These are phyloP conservation scores for Lunasporangiospora selenospora DNA, from an alignment of 192 early-diverging fungal genomes.

Conservation along the genomic window DNA sequence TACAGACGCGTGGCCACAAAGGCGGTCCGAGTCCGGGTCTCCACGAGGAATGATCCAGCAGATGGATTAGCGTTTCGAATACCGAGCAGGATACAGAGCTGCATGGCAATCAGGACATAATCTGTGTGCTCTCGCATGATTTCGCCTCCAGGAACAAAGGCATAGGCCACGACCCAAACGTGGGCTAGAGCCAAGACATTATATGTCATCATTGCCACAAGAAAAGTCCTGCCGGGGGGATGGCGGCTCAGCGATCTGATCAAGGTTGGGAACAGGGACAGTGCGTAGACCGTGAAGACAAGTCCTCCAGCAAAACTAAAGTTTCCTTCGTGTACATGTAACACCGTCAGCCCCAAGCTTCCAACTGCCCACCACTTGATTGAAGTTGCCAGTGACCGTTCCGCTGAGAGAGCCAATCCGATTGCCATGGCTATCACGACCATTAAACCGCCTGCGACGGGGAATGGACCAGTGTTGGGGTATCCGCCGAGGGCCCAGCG, in stretches of 20 bases:
- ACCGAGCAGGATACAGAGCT: constrained; percentile 63
- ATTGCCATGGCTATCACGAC: constrained; percentile 58
- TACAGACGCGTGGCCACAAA: constrained; percentile 40
- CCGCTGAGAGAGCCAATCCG: constrained; percentile 55
- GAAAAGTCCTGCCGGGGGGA: constrained; percentile 66
- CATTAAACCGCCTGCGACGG: constrained; percentile 69
- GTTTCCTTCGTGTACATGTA: constrained; percentile 63
- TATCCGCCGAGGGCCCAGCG: constrained; percentile 76
- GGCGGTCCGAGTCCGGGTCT: constrained; percentile 7
- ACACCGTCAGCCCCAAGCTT: constrained; percentile 49
- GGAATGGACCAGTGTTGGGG: constrained; percentile 68
- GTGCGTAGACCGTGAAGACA: constrained; percentile 59
- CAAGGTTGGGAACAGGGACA: constrained; percentile 61
- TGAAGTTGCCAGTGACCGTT: constrained; percentile 38
- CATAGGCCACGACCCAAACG: constrained; percentile 80
- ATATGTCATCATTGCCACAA: constrained; percentile 63
- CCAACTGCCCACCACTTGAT: constrained; percentile 63
- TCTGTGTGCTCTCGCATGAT: constrained; percentile 73
- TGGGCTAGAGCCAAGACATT: constrained; percentile 72
- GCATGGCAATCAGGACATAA: constrained; percentile 60
- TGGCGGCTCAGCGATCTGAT: constrained; percentile 55
- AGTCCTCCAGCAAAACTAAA: constrained; percentile 65
- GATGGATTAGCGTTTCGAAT: constrained; percentile 36
- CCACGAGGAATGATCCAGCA: background rate
- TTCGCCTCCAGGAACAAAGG: constrained; percentile 79